Conservation (phyloP, 2,329 filamentous ascomycete species). For the Myriosclerotinia duriaeana region DNA sequence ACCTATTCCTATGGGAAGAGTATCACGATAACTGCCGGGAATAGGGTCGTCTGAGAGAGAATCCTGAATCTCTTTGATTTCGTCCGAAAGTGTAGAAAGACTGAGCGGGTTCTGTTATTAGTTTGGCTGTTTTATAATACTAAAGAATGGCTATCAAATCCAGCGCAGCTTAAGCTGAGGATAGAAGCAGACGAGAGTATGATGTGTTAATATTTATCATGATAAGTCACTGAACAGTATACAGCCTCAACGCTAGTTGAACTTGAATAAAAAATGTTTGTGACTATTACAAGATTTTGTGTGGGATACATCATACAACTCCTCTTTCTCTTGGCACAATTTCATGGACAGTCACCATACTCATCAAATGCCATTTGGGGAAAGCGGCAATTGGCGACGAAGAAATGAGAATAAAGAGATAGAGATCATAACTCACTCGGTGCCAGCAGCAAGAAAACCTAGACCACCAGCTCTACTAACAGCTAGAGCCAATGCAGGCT, state of each 20-base stretch:
- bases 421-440: constrained; percentile 31
- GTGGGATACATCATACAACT: not conserved
- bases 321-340: not conserved
- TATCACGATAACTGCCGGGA: constrained; percentile 18
- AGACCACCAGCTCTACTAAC: constrained; percentile 56
- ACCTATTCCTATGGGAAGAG: constrained; percentile 50
- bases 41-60: constrained; percentile 25
- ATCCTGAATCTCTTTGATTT: constrained; percentile 18
- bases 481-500: constrained; percentile 56
- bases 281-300: not conserved
- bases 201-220: constrained; percentile 16
- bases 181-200: constrained; percentile 34
- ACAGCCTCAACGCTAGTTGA: not conserved
- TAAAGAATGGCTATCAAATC: not conserved
- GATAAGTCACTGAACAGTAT: not conserved
- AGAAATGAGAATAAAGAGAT: not conserved
- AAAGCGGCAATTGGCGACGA: constrained; percentile 7
- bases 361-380: not conserved
- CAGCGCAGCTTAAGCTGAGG: not conserved
- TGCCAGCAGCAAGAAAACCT: constrained; percentile 48
- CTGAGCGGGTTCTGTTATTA: not conserved
- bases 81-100: constrained; percentile 14
- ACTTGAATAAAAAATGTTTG: not conserved
- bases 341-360: not conserved
- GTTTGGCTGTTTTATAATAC: not conserved